A percentile compares a stretch with the other conserved stretches of the same genome.
phyloP scores from a whole-genome alignment of 148 eudicot species.

The Linanthus parryae region DNA sequence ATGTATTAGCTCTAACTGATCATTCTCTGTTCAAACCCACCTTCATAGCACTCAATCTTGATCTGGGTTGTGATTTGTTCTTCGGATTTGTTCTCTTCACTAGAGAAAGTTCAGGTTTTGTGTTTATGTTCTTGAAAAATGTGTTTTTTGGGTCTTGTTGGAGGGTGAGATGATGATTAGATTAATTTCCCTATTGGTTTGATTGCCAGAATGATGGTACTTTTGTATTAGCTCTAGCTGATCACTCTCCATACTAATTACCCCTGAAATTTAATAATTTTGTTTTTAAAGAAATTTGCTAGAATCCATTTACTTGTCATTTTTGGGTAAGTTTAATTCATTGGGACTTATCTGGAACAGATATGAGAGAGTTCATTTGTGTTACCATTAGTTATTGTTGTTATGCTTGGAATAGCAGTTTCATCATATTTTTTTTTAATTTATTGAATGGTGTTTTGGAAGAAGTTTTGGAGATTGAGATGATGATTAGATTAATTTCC shows the following conservation, averaged over 20 bases:
- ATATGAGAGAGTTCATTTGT: too few relatives aligned
- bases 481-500: conserved; percentile 18
- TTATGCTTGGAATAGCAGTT: too few relatives aligned
- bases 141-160: background rate
- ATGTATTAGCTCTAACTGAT: conserved; percentile 29
- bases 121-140: background rate
- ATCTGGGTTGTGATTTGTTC: background rate
- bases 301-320: background rate
- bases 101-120: background rate
- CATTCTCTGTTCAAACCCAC: background rate
- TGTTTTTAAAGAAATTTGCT: background rate
- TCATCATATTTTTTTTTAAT: too few relatives aligned
- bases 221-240: conserved; percentile 45
- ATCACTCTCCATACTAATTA: conserved; percentile 26
- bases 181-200: conserved; percentile 24
- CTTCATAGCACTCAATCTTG: background rate
- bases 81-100: background rate
- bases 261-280: background rate
- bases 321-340: background rate
- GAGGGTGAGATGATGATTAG: conserved; percentile 17
- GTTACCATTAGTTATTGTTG: too few relatives aligned
- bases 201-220: conserved; percentile 22
- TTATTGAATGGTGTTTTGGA: too few relatives aligned
- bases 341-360: background rate
- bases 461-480: conserved; percentile 16